Evolutionary conservation across 1,139 yeast species (phyloP), one percentile per base, ranked within the genome.

Genomic region (Hanseniaspora sp.): DNA sequence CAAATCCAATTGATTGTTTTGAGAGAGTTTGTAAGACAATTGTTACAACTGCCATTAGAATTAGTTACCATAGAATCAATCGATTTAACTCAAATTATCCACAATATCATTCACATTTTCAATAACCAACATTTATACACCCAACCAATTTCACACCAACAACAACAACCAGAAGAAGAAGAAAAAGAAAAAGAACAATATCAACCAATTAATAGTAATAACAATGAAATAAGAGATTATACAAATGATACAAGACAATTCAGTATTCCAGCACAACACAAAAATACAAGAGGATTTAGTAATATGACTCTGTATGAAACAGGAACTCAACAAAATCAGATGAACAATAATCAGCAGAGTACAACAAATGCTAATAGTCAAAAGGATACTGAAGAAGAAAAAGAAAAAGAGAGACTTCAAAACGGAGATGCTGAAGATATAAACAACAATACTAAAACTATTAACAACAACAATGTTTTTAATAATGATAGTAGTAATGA

Each of bases 21-120:
- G 4, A 35, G 45, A 31, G 54, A 51, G 23, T 51, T 51, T 45
- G 47, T 43, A 30, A 51, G 53, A 17, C 52, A 44, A 46, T 46
- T 29, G n/a, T 18, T 43, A 33, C 47, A 52, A n/a, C 18, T 52
- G 7, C 55, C 51, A 11, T 23, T 23, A 5, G 38, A 41, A 11
- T 18, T 40, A 9, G 28, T 46, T 5, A 33, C 51, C 5, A n/a
- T 40, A 6, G 51, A 52, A 6, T 40, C 51, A 3, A 41, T 52
- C 18, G 46, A 60, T 46, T 12, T 59, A 56, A 43, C 55, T 34
- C 45, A 53, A 38, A 41, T 55, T 29, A 33, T 48, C 11, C 38
- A 52, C 41, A 41, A 56, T 18, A 52, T 42, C 7, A 37, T 42
- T 6, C 46, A 42, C n/a, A 42, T 45, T 11, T 51, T 34, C 28